Evolutionary conservation across 2,329 filamentous ascomycete genomes (phyloP), one percentile per base, ranked within the genome.

Genomic region (Aspergillus vadensis): DNA sequence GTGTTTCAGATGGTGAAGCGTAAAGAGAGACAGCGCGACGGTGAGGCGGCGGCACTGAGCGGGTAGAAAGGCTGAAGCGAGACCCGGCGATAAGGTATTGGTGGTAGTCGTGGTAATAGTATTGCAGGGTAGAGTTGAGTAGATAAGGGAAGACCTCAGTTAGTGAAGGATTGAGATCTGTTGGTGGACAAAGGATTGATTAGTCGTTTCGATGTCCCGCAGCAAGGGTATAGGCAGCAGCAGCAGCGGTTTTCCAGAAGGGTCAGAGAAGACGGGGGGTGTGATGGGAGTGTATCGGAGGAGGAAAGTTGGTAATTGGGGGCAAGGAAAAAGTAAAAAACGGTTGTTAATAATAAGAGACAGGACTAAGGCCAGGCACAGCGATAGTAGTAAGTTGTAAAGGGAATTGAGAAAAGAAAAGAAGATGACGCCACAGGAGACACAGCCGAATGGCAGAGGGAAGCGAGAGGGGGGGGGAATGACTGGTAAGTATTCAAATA

Each of bases 131-230:
- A 25, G 54, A 36, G 32, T 36, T 6, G 32, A 36, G 32, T 14
- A 36, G 32, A 36, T 36, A 36, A 36, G 32, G 12, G 32, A 57
- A 32, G 44, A 57, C 25, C 27, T 49, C 47, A 54, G 39, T 49
- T 25, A 39, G 38, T 57, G 55, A 57, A 50, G 44, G 48, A 36
- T 36, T 54, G 60, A 60, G 62, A 60, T 60, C 59, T 62, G 53
- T 38, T 53, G 44, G 43, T 27, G 59, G 53, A 48, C 43, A 59
- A 59, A 59, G 56, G 44, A 63, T 53, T 49, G 54, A 57, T 64
- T 62, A 64, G 62, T 64, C 32, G 32, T 15, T 14, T 36, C 30
- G 51, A 30, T 58, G 49, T 64, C 48, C 48, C 44, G 51, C 41
- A 54, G 59, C 41, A 48, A 55, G 57, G 51, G 55, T 30, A 32